Percentiles rank a stretch among this genome's conserved stretches.
Conservation (phyloP, 108 stramenopile genomes). For the Discostella pseudostelligera region DNA sequence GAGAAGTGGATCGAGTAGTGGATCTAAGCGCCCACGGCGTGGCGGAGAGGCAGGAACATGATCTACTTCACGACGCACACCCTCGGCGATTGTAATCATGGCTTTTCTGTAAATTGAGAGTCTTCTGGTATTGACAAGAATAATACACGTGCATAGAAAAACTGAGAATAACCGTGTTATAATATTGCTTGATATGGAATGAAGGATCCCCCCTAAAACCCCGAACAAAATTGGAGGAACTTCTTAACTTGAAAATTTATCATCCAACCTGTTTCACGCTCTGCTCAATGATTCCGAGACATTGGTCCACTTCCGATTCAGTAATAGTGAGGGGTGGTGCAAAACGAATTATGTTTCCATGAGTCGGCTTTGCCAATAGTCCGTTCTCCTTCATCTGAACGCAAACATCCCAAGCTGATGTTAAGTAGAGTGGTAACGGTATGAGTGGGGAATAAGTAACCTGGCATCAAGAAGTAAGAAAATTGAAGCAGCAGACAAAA, state of each 20-base stretch:
- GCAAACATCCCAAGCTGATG: slow-evolving; percentile 89
- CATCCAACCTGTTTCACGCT: slow-evolving; percentile 63
- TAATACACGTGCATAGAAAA: too few relatives aligned
- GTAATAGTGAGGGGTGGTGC: slow-evolving; percentile 95
- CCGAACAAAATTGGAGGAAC: too few relatives aligned
- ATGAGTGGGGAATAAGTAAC: background rate
- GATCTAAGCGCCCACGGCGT: slow-evolving; percentile 37
- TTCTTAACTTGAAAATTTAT: background rate
- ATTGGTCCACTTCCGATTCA: slow-evolving; percentile 84
- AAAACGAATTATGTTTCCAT: slow-evolving; percentile 98
- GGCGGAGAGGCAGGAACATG: slow-evolving; percentile 14
- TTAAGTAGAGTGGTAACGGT: background rate
- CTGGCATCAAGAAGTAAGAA: background rate
- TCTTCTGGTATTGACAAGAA: too few relatives aligned
- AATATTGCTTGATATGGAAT: too few relatives aligned
- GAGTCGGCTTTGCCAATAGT: slow-evolving; percentile 98
- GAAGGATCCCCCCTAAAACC: too few relatives aligned
- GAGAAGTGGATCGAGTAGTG: slow-evolving; percentile 28
- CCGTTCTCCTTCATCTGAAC: slow-evolving; percentile 89
- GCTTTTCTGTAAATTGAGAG: too few relatives aligned
- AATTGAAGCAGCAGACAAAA: background rate
- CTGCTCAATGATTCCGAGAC: slow-evolving; percentile 82
- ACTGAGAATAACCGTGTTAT: too few relatives aligned
- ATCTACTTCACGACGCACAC: slow-evolving; percentile 7
- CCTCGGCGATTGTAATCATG: too few relatives aligned